Conservation (phyloP, 1,284 basidiomycete genomes). For the Schizophyllum commune region DNA sequence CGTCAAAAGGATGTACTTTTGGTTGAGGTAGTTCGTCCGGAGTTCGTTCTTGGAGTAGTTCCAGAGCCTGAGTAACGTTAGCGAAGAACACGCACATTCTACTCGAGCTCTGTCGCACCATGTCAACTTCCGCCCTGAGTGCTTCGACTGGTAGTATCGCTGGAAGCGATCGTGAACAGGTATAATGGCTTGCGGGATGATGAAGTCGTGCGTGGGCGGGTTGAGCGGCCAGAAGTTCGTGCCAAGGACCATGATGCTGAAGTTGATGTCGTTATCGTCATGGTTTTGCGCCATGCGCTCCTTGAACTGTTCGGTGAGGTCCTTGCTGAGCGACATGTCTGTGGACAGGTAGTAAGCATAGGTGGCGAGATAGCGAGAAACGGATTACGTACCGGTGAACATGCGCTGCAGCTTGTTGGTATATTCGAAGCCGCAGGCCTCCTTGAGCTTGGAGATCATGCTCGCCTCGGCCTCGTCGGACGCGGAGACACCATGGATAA, state of each 20-base stretch:
- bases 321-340: slow-evolving; percentile 96
- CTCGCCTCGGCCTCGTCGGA: slow-evolving; percentile 96
- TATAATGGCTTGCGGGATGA: slow-evolving; percentile 83
- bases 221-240: slow-evolving; percentile 96
- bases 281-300: slow-evolving; percentile 86
- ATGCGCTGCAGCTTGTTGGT: slow-evolving; percentile 97
- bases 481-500: slow-evolving; percentile 91
- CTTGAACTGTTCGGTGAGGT: slow-evolving; percentile 95
- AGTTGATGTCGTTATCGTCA: slow-evolving; percentile 82
- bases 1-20: slow-evolving; percentile 95
- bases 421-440: slow-evolving; percentile 97
- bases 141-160: slow-evolving; percentile 91
- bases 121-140: slow-evolving; percentile 90
- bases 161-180: slow-evolving; percentile 89
- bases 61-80: slow-evolving; percentile 50
- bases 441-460: slow-evolving; percentile 99
- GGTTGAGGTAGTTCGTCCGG: slow-evolving; percentile 85
- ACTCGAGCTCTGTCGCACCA: slow-evolving; percentile 39
- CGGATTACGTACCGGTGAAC: slow-evolving; percentile 77
- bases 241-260: slow-evolving; percentile 90
- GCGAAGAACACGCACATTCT: too few species aligned
- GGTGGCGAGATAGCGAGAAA: neutral
- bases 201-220: slow-evolving; percentile 78
- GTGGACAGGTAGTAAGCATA: neutral
- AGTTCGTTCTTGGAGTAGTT: slow-evolving; percentile 97